Evolutionary conservation across 2,329 filamentous ascomycete species (phyloP).

Genomic region (Hypoxylon sp.): DNA sequence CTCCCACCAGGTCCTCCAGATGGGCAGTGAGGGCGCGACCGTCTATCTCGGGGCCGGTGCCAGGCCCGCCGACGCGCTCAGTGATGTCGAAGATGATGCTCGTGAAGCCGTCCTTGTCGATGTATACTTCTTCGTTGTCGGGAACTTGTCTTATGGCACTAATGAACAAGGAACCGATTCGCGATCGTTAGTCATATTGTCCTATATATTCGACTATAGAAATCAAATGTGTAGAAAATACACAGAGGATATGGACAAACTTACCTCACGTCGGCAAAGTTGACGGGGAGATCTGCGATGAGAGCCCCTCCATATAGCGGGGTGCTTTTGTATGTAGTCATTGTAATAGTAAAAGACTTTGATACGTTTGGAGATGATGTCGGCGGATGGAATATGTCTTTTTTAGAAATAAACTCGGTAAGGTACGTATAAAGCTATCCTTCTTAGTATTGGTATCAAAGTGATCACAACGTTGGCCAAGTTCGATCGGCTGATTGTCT

Average conservation of each 20-base stretch:
- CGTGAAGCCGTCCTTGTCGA: constrained; percentile 86
- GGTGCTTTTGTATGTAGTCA: constrained; percentile 70
- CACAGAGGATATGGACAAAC: constrained; percentile 25
- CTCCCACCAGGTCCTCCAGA: constrained; percentile 77
- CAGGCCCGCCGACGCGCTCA: constrained; percentile 77
- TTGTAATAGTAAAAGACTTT: constrained; percentile 50
- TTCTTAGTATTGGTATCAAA: constrained; percentile 19
- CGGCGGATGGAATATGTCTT: background rate
- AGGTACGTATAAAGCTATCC: background rate
- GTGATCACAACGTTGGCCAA: constrained; percentile 9
- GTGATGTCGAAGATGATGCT: constrained; percentile 93
- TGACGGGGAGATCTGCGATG: constrained; percentile 75
- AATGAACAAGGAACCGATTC: background rate
- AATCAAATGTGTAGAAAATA: constrained; percentile 23
- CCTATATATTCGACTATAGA: background rate
- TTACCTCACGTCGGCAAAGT: constrained; percentile 82
- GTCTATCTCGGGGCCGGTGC: constrained; percentile 72
- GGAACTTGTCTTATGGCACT: constrained; percentile 80
- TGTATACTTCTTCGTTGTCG: constrained; percentile 92
- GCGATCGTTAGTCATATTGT: constrained; percentile 19
- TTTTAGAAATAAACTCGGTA: constrained; percentile 3
- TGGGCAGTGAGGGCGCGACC: constrained; percentile 79
- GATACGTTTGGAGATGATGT: constrained; percentile 3
- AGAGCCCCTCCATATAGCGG: constrained; percentile 82
- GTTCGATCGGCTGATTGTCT: constrained; percentile 16